Conservation (phyloP, 2,329 filamentous ascomycete genomes). For the Sporothrix brasiliensis region DNA sequence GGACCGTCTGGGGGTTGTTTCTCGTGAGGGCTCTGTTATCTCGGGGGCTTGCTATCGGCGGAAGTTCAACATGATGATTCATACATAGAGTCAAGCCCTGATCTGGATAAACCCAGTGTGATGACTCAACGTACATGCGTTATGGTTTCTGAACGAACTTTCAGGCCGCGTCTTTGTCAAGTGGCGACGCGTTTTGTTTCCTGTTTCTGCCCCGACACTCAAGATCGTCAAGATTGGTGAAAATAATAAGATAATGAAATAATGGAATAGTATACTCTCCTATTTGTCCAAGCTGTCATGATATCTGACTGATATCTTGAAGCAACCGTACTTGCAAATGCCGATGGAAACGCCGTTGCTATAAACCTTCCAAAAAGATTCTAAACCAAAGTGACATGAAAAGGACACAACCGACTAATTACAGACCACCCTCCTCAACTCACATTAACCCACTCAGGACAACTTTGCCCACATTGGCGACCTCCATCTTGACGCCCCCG, state of each 20-base stretch:
- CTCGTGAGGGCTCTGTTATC: slow-evolving; percentile 39
- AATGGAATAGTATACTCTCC: not conserved
- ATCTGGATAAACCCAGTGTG: slow-evolving; percentile 54
- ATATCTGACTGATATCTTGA: not conserved
- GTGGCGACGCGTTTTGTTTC: slow-evolving; percentile 22
- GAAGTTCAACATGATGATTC: slow-evolving; percentile 85
- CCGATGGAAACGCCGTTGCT: slow-evolving; percentile 7
- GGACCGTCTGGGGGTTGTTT: not conserved
- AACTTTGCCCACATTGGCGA: slow-evolving; percentile 83
- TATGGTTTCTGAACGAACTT: slow-evolving; percentile 48
- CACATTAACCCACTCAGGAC: slow-evolving; percentile 83
- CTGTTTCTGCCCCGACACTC: not conserved
- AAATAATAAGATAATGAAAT: not conserved
- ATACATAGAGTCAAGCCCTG: slow-evolving; percentile 99
- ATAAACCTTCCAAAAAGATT: not conserved
- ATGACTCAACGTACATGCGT: slow-evolving; percentile 49
- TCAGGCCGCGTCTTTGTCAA: slow-evolving; percentile 30
- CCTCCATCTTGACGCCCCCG: slow-evolving; percentile 72
- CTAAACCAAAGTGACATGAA: not conserved
- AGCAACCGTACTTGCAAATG: not conserved
- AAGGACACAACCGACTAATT: not conserved
- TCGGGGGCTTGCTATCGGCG: not conserved
- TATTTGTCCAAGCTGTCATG: not conserved
- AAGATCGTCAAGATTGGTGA: not conserved
- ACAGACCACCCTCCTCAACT: not conserved